Conservation (phyloP, 768 basidiomycete species). For the Rhodotorula paludigena region DNA sequence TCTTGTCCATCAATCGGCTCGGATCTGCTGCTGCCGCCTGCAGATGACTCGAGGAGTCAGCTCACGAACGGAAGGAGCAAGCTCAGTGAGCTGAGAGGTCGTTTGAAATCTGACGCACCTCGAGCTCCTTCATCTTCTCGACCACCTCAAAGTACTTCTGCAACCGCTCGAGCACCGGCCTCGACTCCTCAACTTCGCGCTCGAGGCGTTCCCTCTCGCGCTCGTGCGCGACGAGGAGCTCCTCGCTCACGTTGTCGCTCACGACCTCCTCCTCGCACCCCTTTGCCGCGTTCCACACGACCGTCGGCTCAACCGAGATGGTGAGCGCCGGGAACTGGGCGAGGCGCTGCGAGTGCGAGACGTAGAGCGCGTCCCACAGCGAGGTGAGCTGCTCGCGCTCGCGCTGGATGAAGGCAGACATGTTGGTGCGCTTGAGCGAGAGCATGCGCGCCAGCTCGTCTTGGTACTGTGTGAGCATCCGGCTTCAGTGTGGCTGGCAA, state of each 20-base stretch:
- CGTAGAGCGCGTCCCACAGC: conserved; percentile 80
- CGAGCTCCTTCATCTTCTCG: conserved; percentile 81
- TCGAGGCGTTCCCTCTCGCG: conserved; percentile 80
- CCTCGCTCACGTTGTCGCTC: conserved; percentile 38
- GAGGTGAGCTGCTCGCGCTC: conserved; percentile 73
- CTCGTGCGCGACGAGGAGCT: conserved; percentile 67
- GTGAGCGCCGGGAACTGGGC: conserved; percentile 69
- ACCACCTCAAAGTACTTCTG: conserved; percentile 88
- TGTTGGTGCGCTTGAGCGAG: conserved; percentile 76
- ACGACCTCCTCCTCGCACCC: conserved; percentile 22
- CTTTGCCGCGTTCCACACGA: conserved; percentile 7
- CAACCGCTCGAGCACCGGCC: conserved; percentile 66
- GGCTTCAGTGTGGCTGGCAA: not conserved
- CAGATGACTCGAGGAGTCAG: not conserved
- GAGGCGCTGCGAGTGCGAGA: conserved; percentile 61
- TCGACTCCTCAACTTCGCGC: conserved; percentile 77
- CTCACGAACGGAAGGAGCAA: not conserved
- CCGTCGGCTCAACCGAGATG: conserved; percentile 52
- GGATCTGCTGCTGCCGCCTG: conserved; percentile 70
- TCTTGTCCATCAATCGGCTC: conserved; percentile 73
- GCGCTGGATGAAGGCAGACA: conserved; percentile 75
- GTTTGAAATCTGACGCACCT: conserved; percentile 45
- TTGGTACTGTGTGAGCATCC: conserved; percentile 57
- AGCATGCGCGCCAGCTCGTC: conserved; percentile 85
- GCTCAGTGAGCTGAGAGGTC: not conserved